Conservation (phyloP, 495 filamentous ascomycete genomes). For the Aspergillus egyptiacus region DNA sequence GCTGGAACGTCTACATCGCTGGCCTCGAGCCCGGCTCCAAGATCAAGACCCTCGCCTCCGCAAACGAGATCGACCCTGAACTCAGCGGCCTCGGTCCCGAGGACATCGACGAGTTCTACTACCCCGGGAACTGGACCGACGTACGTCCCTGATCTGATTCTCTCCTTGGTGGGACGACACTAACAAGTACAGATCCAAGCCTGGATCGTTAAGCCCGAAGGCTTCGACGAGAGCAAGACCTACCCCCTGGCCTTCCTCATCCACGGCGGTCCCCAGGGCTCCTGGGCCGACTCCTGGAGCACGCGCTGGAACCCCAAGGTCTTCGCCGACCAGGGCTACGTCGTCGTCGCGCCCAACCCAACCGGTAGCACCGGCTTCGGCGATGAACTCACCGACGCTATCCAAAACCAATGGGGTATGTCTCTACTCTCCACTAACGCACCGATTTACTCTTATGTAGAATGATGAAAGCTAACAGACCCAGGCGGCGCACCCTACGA, state of each 20-base stretch:
- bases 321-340: constrained; percentile 53
- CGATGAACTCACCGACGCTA: constrained; percentile 41
- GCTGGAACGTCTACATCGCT: constrained; percentile 30
- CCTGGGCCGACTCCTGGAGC: constrained; percentile 46
- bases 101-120: constrained; percentile 37
- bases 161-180: neutral
- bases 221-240: constrained; percentile 39
- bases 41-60: constrained; percentile 25
- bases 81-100: constrained; percentile 24
- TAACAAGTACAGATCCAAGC: constrained; percentile 36
- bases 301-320: constrained; percentile 47
- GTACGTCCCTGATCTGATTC: constrained; percentile 13
- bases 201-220: constrained; percentile 42
- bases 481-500: constrained; percentile 45
- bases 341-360: constrained; percentile 49
- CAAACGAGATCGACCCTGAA: constrained; percentile 33
- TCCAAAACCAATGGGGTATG: constrained; percentile 46
- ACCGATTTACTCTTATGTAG: neutral
- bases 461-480: neutral
- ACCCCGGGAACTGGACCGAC: constrained; percentile 31
- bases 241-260: constrained; percentile 49
- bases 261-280: constrained; percentile 49
- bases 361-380: constrained; percentile 49
- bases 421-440: neutral
- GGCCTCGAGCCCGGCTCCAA: constrained; percentile 17